Percentiles rank a stretch among this genome's conserved stretches.
phyloP scores from a whole-genome alignment of 2,329 filamentous ascomycete genomes.

The Penicillium hesseltinei region DNA sequence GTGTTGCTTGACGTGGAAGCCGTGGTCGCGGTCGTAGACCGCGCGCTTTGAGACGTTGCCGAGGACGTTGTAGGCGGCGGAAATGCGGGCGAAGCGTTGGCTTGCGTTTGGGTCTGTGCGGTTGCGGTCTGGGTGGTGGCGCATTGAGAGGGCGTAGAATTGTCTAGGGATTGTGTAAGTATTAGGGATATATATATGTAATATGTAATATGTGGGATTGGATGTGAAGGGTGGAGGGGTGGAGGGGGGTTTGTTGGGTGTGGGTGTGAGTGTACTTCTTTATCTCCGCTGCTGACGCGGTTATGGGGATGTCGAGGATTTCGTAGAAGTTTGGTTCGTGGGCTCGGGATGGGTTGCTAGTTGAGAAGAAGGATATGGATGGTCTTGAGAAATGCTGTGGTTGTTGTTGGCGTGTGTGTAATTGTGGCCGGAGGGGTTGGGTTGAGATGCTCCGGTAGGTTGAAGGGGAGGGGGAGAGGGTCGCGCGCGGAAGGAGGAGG shows the following conservation, averaged over 20 bases:
- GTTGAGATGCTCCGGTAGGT: background rate
- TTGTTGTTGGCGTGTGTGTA: background rate
- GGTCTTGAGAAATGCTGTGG: background rate
- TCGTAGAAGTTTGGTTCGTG: constrained; percentile 71
- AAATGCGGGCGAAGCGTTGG: constrained; percentile 76
- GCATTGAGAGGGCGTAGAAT: constrained; percentile 90
- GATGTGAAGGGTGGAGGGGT: background rate
- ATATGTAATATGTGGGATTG: background rate
- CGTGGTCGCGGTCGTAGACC: constrained; percentile 68
- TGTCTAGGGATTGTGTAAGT: constrained; percentile 39
- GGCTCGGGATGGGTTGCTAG: constrained; percentile 32
- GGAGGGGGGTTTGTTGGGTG: background rate
- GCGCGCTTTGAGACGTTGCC: constrained; percentile 70
- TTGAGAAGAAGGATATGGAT: constrained; percentile 43
- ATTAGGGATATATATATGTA: background rate
- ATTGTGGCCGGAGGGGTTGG: background rate
- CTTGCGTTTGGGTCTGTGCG: constrained; percentile 69
- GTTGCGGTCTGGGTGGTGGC: constrained; percentile 90
- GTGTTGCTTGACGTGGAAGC: constrained; percentile 36
- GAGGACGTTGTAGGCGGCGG: constrained; percentile 78
- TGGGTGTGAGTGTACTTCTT: constrained; percentile 63
- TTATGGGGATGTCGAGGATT: constrained; percentile 67
- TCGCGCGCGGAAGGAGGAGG: background rate
- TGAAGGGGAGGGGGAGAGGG: background rate
- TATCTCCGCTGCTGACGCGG: constrained; percentile 72